A percentile compares a stretch with the other conserved stretches of the same genome.
phyloP scores from a whole-genome alignment of 176 grass and related monocot species.

The Oryza longistaminata region DNA sequence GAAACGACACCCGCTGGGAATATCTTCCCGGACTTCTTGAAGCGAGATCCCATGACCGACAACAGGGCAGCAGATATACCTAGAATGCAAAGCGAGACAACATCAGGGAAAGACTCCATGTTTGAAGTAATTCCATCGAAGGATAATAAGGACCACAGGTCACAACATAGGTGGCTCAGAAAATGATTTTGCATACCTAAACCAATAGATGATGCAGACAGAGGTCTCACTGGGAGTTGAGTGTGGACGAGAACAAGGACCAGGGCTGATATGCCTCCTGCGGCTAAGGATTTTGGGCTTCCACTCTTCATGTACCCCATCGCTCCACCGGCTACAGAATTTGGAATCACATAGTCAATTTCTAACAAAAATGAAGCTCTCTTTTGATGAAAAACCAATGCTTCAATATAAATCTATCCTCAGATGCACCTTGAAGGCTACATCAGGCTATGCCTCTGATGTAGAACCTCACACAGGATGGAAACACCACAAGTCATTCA shows the following conservation, averaged over 20 bases:
- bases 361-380: not conserved
- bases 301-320: conserved; percentile 85
- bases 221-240: no score
- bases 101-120: not conserved
- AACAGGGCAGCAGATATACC: conserved; percentile 69
- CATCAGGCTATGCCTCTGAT: not conserved
- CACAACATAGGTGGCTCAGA: no score
- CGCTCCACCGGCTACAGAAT: conserved; percentile 53
- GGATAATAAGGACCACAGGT: no score
- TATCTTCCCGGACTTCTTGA: conserved; percentile 82
- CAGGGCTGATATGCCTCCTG: no score
- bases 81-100: conserved; percentile 4
- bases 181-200: no score
- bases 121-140: not conserved
- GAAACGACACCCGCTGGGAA: conserved; percentile 79
- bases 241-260: no score
- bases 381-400: not conserved
- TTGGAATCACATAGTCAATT: not conserved
- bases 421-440: not conserved
- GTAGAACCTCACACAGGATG: not conserved
- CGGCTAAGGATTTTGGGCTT: conserved; percentile 76
- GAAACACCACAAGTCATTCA: not conserved
- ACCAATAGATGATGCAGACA: no score
- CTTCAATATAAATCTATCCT: not conserved
- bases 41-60: conserved; percentile 75